Percentiles rank a stretch among this genome's conserved stretches.
Conservation (phyloP, 176 grass and related monocot species). For the Triticum timopheevii region DNA sequence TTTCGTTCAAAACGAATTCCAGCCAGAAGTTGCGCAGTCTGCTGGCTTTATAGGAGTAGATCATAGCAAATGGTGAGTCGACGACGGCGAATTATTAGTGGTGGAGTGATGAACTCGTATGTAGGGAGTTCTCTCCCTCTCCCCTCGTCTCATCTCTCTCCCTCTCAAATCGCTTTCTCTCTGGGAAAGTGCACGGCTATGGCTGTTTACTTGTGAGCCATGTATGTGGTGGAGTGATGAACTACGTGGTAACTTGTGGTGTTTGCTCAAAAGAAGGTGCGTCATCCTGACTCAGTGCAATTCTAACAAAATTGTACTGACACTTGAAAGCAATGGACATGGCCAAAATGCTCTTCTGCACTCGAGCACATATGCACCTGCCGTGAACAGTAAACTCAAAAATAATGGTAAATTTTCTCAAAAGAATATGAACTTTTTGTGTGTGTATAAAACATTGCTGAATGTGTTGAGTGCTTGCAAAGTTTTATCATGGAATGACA, state of each 20-base stretch:
- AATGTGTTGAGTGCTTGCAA: too few relatives aligned
- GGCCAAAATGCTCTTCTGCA: too few relatives aligned
- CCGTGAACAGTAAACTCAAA: too few relatives aligned
- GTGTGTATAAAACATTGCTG: too few relatives aligned
- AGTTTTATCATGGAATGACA: too few relatives aligned
- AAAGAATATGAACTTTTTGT: too few relatives aligned
- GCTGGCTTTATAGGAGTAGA: background rate
- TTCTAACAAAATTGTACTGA: too few relatives aligned
- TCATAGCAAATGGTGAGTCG: background rate
- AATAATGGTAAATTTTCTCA: too few relatives aligned
- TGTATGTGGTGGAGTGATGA: slow-evolving; percentile 40
- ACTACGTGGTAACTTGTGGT: slow-evolving; percentile 45
- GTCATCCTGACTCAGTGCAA: too few relatives aligned
- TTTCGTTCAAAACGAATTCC: background rate
- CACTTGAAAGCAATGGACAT: too few relatives aligned
- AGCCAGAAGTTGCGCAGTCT: background rate
- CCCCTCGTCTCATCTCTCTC: slow-evolving; percentile 4
- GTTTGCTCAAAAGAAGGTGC: background rate
- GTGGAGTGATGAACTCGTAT: background rate
- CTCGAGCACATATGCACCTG: too few relatives aligned
- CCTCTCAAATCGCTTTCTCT: slow-evolving; percentile 10
- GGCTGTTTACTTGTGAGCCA: background rate
- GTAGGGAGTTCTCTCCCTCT: background rate
- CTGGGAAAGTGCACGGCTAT: slow-evolving; percentile 18
- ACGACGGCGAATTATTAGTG: background rate